A percentile compares a stretch with the other conserved stretches of the same genome.
phyloP scores from a whole-genome alignment of 352 stramenopile species.

The Phytophthora gonapodyides region DNA sequence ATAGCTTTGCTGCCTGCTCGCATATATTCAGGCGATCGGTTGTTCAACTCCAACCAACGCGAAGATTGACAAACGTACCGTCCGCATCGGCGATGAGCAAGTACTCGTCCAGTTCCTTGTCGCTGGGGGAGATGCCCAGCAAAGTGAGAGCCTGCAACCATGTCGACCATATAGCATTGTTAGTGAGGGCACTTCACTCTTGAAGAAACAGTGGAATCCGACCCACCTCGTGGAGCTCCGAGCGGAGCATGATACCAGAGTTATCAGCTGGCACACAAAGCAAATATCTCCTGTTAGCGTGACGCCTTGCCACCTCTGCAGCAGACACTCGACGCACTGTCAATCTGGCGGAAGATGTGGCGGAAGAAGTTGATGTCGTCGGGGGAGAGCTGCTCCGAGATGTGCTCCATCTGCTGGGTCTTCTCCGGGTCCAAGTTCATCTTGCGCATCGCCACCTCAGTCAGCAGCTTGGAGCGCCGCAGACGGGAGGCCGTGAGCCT shows the following conservation, averaged over 20 bases:
- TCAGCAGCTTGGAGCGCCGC: slow-evolving; percentile 59
- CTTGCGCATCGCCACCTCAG: slow-evolving; percentile 64
- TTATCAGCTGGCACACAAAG: slow-evolving; percentile 41
- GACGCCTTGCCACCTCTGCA: neutral
- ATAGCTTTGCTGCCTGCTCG: slow-evolving; percentile 61
- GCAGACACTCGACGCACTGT: slow-evolving; percentile 36
- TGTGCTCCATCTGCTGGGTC: slow-evolving; percentile 60
- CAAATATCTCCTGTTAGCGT: no score
- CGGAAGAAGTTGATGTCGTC: slow-evolving; percentile 69
- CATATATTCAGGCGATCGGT: neutral
- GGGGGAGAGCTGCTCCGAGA: slow-evolving; percentile 56
- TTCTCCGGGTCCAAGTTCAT: slow-evolving; percentile 68
- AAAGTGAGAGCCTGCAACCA: slow-evolving; percentile 46
- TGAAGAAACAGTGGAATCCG: no score
- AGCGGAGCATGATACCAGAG: slow-evolving; percentile 66
- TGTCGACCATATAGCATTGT: no score
- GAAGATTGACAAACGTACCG: slow-evolving; percentile 17
- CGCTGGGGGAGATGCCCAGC: slow-evolving; percentile 57
- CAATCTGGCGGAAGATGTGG: slow-evolving; percentile 74
- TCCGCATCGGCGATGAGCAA: slow-evolving; percentile 66
- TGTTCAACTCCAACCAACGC: neutral
- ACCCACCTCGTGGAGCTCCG: slow-evolving; percentile 59
- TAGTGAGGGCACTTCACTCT: no score
- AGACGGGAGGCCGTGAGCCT: slow-evolving; percentile 54
- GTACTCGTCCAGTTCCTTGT: slow-evolving; percentile 74